These are phyloP conservation scores for Davidsoniella neocaledoniae DNA, from an alignment of 2,329 filamentous ascomycete species.

Conservation along the genomic window DNA sequence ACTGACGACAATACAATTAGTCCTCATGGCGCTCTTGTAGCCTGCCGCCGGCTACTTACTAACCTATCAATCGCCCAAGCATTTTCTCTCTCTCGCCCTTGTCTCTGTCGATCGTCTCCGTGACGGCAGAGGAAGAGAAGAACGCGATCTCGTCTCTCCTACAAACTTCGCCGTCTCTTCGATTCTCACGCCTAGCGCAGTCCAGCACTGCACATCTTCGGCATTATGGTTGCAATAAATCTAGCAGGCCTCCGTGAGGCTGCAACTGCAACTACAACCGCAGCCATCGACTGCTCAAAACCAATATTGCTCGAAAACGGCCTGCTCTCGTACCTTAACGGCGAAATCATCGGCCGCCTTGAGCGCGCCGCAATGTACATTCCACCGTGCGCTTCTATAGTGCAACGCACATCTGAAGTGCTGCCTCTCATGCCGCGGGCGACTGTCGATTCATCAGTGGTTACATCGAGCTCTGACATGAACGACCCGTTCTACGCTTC, in stretches of 20 bases:
- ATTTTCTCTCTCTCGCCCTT: not conserved
- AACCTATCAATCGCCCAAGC: not conserved
- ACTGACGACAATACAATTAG: not conserved
- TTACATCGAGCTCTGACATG: conserved; percentile 40
- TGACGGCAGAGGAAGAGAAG: not conserved
- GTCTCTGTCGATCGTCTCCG: not conserved
- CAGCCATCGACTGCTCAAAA: conserved; percentile 9
- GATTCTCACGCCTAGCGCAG: not conserved
- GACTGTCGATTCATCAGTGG: conserved; percentile 17
- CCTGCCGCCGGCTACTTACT: not conserved
- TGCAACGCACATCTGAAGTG: not conserved
- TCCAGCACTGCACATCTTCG: not conserved
- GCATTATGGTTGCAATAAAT: conserved; percentile 5
- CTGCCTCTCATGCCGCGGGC: conserved; percentile 3
- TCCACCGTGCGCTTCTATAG: not conserved
- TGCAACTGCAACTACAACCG: not conserved
- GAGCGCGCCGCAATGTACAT: conserved; percentile 6
- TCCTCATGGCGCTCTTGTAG: conserved; percentile 1
- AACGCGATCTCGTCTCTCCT: not conserved
- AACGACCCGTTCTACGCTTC: conserved; percentile 86
- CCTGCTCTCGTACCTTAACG: conserved; percentile 9
- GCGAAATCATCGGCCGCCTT: not conserved
- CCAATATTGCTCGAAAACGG: conserved; percentile 7
- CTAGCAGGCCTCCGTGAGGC: not conserved
- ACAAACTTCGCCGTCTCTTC: not conserved